Percentiles rank a stretch among this genome's conserved stretches.
phyloP scores from a whole-genome alignment of 2,329 filamentous ascomycete species.

The Fusarium sp. region DNA sequence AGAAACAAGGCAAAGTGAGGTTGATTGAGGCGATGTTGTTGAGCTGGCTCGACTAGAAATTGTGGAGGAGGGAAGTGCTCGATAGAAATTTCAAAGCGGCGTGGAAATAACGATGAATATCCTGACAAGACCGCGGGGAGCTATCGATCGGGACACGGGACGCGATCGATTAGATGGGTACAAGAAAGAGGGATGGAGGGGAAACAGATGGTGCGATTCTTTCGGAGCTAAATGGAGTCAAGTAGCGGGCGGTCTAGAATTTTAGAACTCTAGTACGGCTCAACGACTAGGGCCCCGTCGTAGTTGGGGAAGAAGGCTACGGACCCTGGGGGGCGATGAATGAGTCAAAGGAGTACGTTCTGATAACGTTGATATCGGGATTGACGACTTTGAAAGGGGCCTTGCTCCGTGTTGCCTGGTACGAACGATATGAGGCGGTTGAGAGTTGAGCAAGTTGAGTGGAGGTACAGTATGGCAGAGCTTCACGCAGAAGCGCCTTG shows the following conservation, averaged over 20 bases:
- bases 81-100: constrained; percentile 15
- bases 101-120: constrained; percentile 35
- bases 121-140: constrained; percentile 23
- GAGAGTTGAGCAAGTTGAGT: not conserved
- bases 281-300: constrained; percentile 27
- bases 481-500: constrained; percentile 8
- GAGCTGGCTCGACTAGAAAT: not conserved
- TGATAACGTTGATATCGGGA: constrained; percentile 13
- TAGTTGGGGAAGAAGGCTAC: constrained; percentile 23
- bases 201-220: constrained; percentile 44
- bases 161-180: constrained; percentile 44
- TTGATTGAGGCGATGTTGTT: not conserved
- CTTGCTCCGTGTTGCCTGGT: constrained; percentile 6
- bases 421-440: not conserved
- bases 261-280: constrained; percentile 23
- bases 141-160: constrained; percentile 39
- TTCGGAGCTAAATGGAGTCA: constrained; percentile 42
- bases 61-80: constrained; percentile 7
- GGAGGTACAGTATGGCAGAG: constrained; percentile 1
- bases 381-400: not conserved
- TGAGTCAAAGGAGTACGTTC: constrained; percentile 5
- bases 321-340: constrained; percentile 10
- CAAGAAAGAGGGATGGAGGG: constrained; percentile 40
- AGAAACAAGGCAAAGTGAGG: not conserved
- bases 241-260: constrained; percentile 43